Conservation (phyloP, 441 rosid genomes). For the Adansonia grandidieri region DNA sequence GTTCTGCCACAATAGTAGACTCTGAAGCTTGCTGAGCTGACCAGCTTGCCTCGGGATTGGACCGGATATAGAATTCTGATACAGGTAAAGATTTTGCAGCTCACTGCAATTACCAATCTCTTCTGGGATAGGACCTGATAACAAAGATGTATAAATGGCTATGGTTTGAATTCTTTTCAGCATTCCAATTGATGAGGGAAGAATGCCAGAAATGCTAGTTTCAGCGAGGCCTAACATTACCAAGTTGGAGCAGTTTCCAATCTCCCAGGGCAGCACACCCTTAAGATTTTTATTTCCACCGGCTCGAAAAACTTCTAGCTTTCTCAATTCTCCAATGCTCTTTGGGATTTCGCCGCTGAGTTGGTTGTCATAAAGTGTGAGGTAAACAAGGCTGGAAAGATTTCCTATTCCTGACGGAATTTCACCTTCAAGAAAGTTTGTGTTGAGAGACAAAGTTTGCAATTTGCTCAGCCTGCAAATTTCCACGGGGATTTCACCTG, state of each 20-base stretch:
- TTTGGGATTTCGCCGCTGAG: conserved; percentile 71
- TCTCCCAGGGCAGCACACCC: conserved; percentile 89
- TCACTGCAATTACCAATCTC: conserved; percentile 83
- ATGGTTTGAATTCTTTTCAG: conserved; percentile 72
- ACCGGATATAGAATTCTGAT: conserved; percentile 83
- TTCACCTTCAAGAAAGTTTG: conserved; percentile 78
- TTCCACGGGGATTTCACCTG: conserved; percentile 73
- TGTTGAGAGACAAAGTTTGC: conserved; percentile 57
- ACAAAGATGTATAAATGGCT: conserved; percentile 69
- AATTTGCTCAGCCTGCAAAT: conserved; percentile 66
- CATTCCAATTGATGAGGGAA: conserved; percentile 75
- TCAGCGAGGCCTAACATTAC: conserved; percentile 86
- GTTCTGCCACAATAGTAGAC: conserved; percentile 83
- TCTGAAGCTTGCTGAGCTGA: conserved; percentile 73
- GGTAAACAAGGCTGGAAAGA: conserved; percentile 56
- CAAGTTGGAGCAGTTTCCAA: conserved; percentile 81
- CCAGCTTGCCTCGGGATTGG: conserved; percentile 65
- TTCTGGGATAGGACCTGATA: conserved; percentile 79
- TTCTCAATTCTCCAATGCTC: conserved; percentile 67
- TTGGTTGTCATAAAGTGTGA: conserved; percentile 79
- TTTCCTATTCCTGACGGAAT: conserved; percentile 72
- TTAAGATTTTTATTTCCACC: conserved; percentile 87
- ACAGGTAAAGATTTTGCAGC: conserved; percentile 80
- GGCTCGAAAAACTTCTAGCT: conserved; percentile 60
- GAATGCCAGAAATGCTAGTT: conserved; percentile 79